These are phyloP conservation scores for Tylopilus rubrobrunneus DNA, from an alignment of 768 basidiomycete species.

Conservation along the genomic window DNA sequence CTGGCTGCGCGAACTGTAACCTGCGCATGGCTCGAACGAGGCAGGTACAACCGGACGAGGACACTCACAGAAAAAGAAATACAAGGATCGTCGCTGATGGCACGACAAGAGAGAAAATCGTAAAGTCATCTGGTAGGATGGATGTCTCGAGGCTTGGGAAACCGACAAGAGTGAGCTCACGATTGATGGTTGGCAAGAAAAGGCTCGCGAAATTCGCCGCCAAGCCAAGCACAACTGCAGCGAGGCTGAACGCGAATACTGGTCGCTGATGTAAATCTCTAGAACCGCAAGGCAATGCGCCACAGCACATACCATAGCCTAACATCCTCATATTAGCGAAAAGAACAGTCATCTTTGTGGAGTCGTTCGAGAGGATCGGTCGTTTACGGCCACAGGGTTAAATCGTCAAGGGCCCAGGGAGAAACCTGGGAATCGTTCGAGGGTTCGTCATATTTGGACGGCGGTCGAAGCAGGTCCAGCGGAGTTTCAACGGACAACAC, in stretches of 20 bases:
- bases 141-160: background rate
- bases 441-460: slow-evolving; percentile 15
- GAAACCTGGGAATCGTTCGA: slow-evolving; percentile 16
- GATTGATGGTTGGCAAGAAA: slow-evolving; percentile 62
- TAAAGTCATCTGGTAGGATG: slow-evolving; percentile 54
- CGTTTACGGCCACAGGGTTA: slow-evolving; percentile 5
- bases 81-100: slow-evolving; percentile 62
- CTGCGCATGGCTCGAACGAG: slow-evolving; percentile 33
- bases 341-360: slow-evolving; percentile 50
- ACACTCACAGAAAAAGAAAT: slow-evolving; percentile 54
- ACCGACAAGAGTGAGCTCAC: slow-evolving; percentile 37
- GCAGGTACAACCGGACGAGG: background rate
- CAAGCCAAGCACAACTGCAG: slow-evolving; percentile 60
- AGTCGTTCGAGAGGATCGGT: slow-evolving; percentile 3
- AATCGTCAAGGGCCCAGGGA: slow-evolving; percentile 1
- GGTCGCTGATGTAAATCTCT: slow-evolving; percentile 22
- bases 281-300: slow-evolving; percentile 1
- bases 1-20: slow-evolving; percentile 66
- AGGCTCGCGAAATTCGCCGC: slow-evolving; percentile 61
- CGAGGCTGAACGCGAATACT: slow-evolving; percentile 38
- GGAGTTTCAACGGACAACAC: slow-evolving; percentile 11
- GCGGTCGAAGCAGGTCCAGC: slow-evolving; percentile 5
- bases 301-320: slow-evolving; percentile 43
- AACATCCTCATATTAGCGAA: slow-evolving; percentile 53
- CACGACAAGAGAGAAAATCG: slow-evolving; percentile 62